A percentile compares a stretch with the other conserved stretches of the same genome.
Evolutionary conservation across 2,329 filamentous ascomycete species (phyloP).

Genomic region (Botryotinia convoluta): DNA sequence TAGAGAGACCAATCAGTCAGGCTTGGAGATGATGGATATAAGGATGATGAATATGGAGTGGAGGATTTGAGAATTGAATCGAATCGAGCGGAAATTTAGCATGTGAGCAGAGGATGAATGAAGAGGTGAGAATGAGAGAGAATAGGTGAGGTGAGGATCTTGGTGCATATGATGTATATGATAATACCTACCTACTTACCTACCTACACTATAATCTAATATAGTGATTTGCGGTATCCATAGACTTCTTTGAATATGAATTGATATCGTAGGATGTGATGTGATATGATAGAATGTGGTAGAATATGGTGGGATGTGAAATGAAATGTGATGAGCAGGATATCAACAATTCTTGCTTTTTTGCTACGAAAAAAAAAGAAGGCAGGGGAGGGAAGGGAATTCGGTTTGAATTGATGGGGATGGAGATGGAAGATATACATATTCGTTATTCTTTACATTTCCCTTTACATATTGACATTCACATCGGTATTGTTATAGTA

Average conservation of each 20-base stretch:
- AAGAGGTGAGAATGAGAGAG: neutral
- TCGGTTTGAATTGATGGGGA: neutral
- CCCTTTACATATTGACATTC: too few species aligned
- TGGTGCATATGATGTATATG: neutral
- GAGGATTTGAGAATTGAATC: neutral
- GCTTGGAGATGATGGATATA: neutral
- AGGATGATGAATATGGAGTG: neutral
- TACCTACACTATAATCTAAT: neutral
- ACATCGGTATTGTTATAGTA: neutral
- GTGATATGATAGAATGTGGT: rapidly evolving
- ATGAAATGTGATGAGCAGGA: neutral
- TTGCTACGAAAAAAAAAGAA: neutral
- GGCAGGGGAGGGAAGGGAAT: too few species aligned
- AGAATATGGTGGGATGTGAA: neutral
- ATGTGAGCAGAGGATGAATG: neutral
- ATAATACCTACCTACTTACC: neutral
- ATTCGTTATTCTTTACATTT: neutral
- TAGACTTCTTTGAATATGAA: neutral
- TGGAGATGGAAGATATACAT: neutral
- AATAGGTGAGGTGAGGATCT: neutral
- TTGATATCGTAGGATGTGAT: neutral
- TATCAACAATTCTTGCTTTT: neutral
- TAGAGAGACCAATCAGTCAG: neutral
- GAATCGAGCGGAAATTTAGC: neutral
- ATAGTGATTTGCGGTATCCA: neutral